These are phyloP conservation scores for Curvularia spicifera DNA, from an alignment of 2,329 filamentous ascomycete genomes.

Conservation along the genomic window DNA sequence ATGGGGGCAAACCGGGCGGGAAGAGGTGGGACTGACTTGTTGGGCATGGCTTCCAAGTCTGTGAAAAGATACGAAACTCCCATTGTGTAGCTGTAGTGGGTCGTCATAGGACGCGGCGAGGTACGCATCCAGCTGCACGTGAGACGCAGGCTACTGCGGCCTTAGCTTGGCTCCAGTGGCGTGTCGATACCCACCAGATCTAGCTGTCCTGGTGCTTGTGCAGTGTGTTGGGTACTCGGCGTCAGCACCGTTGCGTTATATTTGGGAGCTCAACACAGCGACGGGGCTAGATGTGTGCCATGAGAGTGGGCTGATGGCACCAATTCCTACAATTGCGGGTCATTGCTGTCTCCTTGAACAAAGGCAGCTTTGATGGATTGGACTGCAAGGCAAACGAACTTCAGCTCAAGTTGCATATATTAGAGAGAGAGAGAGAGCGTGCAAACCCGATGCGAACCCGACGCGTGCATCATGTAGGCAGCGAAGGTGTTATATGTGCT, in stretches of 20 bases:
- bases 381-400: not conserved
- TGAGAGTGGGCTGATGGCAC: slow-evolving; percentile 6
- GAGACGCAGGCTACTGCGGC: slow-evolving; percentile 16
- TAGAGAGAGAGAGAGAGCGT: not conserved
- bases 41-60: not conserved
- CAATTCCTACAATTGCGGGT: slow-evolving; percentile 5
- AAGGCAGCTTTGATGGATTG: not conserved
- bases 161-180: slow-evolving; percentile 16
- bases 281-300: slow-evolving; percentile 1
- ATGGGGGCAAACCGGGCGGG: slow-evolving; percentile 5
- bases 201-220: slow-evolving; percentile 15
- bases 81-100: slow-evolving; percentile 13
- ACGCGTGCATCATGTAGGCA: not conserved
- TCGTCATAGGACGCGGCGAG: slow-evolving; percentile 21
- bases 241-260: slow-evolving; percentile 21
- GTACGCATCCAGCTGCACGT: slow-evolving; percentile 25
- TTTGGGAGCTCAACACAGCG: slow-evolving; percentile 12
- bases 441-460: not conserved
- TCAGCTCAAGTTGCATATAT: not conserved
- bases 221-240: slow-evolving; percentile 15
- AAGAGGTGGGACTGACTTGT: slow-evolving; percentile 8
- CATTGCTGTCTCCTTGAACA: not conserved
- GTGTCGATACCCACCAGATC: slow-evolving; percentile 10
- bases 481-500: slow-evolving; percentile 5
- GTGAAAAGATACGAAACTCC: slow-evolving; percentile 13